A percentile compares a stretch with the other conserved stretches of the same genome.
phyloP scores from a whole-genome alignment of 352 stramenopile genomes.

The Globisporangium uncinulatum region DNA sequence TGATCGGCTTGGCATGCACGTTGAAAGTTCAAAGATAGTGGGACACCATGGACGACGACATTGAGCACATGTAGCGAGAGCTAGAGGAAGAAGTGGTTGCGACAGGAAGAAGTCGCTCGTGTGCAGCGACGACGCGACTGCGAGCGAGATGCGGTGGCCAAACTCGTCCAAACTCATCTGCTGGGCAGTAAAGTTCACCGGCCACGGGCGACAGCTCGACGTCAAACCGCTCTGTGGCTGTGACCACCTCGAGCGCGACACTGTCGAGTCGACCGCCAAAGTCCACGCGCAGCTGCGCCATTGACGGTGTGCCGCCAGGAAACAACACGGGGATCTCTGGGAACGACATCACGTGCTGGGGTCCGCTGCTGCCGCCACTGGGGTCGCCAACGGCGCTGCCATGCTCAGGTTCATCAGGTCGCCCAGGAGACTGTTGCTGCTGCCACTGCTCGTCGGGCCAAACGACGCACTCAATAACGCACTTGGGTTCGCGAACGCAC shows the following conservation, averaged over 20 bases:
- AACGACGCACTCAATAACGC: constrained; percentile 4
- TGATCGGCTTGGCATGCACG: constrained; percentile 16
- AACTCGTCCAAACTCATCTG: constrained; percentile 75
- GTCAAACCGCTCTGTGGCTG: constrained; percentile 41
- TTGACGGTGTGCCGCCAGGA: constrained; percentile 60
- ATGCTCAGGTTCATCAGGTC: constrained; percentile 67
- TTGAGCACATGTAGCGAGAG: too few species aligned
- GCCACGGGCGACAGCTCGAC: constrained; percentile 56
- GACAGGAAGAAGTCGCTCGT: constrained; percentile 45
- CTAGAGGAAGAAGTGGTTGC: too few species aligned
- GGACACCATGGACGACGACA: constrained; percentile 25
- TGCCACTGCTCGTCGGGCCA: constrained; percentile 8
- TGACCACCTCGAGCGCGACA: constrained; percentile 55
- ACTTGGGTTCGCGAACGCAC: constrained; percentile 12
- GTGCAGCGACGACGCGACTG: constrained; percentile 45
- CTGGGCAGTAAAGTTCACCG: constrained; percentile 64
- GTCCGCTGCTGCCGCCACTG: constrained; percentile 7
- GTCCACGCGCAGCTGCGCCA: constrained; percentile 82
- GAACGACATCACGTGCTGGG: constrained; percentile 63
- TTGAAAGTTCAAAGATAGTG: constrained; percentile 40
- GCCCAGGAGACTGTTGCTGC: constrained; percentile 26
- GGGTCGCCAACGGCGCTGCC: constrained; percentile 19
- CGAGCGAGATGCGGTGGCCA: constrained; percentile 52
- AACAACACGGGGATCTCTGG: constrained; percentile 81
- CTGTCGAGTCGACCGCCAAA: constrained; percentile 68